These are phyloP conservation scores for Clohesyomyces aquaticus DNA, from an alignment of 495 filamentous ascomycete species.

Conservation along the genomic window DNA sequence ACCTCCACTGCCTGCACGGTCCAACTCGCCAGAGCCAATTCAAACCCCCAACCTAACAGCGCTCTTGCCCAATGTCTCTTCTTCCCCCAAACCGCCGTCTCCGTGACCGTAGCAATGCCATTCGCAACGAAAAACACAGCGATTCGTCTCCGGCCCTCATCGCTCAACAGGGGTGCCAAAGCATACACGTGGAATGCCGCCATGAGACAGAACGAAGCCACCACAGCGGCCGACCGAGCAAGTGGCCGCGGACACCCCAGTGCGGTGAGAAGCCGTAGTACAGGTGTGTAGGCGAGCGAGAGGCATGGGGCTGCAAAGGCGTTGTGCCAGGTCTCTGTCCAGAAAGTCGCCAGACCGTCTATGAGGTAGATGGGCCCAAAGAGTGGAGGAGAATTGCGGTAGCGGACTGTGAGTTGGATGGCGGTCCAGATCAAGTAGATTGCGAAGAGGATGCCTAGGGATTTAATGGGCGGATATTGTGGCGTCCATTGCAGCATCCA, in stretches of 20 bases:
- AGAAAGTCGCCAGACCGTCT: conserved; percentile 46
- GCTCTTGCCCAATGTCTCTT: conserved; percentile 44
- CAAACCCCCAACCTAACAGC: conserved; percentile 44
- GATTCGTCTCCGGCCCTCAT: conserved; percentile 39
- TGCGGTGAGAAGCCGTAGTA: conserved; percentile 36
- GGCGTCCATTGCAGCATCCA: conserved; percentile 43
- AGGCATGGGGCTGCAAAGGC: conserved; percentile 47
- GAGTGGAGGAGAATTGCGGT: conserved; percentile 45
- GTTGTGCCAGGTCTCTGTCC: conserved; percentile 50
- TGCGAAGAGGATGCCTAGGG: conserved; percentile 45
- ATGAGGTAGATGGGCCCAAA: conserved; percentile 48
- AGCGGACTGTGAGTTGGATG: conserved; percentile 45
- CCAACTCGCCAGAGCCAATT: conserved; percentile 46
- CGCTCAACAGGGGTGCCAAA: conserved; percentile 41
- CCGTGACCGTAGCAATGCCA: conserved; percentile 44
- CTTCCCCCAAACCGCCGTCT: conserved; percentile 47
- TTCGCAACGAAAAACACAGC: conserved; percentile 47
- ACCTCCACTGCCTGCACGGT: conserved; percentile 41
- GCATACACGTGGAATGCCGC: conserved; percentile 47
- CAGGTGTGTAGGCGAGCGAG: conserved; percentile 44
- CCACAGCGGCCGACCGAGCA: conserved; percentile 42
- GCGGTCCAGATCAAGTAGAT: conserved; percentile 50
- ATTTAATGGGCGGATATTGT: conserved; percentile 42
- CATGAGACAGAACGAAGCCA: conserved; percentile 47
- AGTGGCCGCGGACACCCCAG: conserved; percentile 41